phyloP scores from a whole-genome alignment of 192 early-diverging fungal genomes.

The Radiomyces spectabilis region DNA sequence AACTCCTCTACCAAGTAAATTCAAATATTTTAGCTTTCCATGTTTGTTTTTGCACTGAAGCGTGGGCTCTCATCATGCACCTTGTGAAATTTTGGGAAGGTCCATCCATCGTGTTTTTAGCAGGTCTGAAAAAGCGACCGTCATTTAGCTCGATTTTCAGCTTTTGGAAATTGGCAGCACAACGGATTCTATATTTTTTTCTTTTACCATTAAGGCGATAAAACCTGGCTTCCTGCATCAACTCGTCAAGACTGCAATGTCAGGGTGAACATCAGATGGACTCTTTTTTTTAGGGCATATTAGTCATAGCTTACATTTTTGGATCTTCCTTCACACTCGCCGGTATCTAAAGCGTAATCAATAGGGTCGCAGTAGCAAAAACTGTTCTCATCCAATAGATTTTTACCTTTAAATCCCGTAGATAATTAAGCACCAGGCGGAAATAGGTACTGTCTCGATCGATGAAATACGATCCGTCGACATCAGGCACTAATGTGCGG shows the following conservation, averaged over 20 bases:
- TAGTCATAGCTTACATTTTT: conserved; percentile 15
- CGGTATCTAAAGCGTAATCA: conserved; percentile 11
- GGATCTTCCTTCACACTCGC: conserved; percentile 14
- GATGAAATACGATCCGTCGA: conserved; percentile 24
- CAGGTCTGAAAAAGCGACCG: too few relatives aligned
- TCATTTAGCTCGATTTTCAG: too few relatives aligned
- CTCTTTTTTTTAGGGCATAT: too few relatives aligned
- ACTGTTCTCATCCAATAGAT: neutral
- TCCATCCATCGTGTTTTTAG: too few relatives aligned
- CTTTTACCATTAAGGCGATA: conserved; percentile 17
- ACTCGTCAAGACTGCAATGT: conserved; percentile 11
- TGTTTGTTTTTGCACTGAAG: too few relatives aligned
- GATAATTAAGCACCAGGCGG: conserved; percentile 19
- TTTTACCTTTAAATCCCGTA: conserved; percentile 12
- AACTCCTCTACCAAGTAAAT: too few relatives aligned
- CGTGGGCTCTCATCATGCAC: too few relatives aligned
- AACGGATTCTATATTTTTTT: neutral
- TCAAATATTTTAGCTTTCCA: too few relatives aligned
- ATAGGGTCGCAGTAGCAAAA: too few relatives aligned
- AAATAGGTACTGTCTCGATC: conserved; percentile 26
- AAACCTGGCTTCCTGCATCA: conserved; percentile 17
- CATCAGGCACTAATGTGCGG: conserved; percentile 1
- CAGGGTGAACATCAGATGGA: neutral
- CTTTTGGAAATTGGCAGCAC: too few relatives aligned
- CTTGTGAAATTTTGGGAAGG: too few relatives aligned